Conservation (phyloP, 768 basidiomycete species). For the Plicaturopsis crispa region DNA sequence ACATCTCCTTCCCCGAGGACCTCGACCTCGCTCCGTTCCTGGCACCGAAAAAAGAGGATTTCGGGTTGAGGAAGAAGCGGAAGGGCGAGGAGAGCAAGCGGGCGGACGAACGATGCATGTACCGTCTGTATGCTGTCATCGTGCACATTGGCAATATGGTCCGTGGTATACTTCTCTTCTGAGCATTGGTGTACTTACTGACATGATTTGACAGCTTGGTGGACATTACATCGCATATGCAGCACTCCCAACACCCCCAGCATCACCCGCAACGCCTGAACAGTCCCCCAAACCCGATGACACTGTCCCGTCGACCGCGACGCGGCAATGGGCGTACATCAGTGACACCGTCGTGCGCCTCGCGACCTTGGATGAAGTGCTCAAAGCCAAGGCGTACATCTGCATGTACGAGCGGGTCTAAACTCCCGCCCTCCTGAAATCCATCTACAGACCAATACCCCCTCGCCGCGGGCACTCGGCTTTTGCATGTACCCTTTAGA, state of each 20-base stretch:
- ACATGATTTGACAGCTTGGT: conserved; percentile 47
- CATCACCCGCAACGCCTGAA: not conserved
- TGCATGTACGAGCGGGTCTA: conserved; percentile 84
- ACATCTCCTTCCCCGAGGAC: conserved; percentile 80
- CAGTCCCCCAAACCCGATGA: conserved; percentile 5
- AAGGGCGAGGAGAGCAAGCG: conserved; percentile 14
- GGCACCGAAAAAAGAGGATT: conserved; percentile 73
- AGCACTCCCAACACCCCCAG: conserved; percentile 43
- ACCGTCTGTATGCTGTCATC: conserved; percentile 73
- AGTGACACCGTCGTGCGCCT: conserved; percentile 84
- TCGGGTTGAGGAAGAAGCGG: conserved; percentile 36
- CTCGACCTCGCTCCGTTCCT: conserved; percentile 84
- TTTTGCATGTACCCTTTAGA: no score
- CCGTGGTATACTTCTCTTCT: conserved; percentile 16
- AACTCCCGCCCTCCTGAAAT: no score
- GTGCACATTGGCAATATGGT: conserved; percentile 89
- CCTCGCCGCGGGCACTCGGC: no score
- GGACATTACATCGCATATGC: conserved; percentile 89
- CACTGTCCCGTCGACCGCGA: conserved; percentile 9
- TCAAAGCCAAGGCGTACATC: conserved; percentile 87
- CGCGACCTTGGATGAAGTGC: conserved; percentile 78
- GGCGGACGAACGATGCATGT: conserved; percentile 41
- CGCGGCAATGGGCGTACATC: conserved; percentile 84
- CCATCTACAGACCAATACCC: no score
- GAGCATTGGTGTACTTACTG: conserved; percentile 3